A percentile compares a stretch with the other conserved stretches of the same genome.
These are phyloP conservation scores for Paramecium tetraurelia DNA, from an alignment of 73 alveolate genomes.

Conservation along the genomic window DNA sequence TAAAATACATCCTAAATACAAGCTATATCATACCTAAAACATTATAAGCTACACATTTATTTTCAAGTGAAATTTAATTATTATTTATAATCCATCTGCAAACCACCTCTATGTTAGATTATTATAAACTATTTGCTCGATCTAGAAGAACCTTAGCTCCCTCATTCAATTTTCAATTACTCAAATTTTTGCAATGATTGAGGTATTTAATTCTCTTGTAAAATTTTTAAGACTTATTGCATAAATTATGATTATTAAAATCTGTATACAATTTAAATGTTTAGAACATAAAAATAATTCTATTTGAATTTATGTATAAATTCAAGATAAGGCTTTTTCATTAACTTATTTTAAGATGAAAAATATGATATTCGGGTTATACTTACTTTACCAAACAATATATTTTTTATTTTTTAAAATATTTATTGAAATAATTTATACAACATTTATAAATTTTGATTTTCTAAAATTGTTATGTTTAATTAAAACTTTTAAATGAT, in stretches of 20 bases:
- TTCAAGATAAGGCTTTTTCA: no score
- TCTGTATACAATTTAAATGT: no score
- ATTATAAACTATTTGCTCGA: background rate
- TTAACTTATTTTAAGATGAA: no score
- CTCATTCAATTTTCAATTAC: background rate
- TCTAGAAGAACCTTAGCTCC: background rate
- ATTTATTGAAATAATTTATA: no score
- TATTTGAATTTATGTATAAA: no score
- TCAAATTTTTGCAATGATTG: background rate
- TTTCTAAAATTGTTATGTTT: no score
- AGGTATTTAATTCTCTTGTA: background rate
- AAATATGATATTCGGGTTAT: no score
- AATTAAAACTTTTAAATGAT: no score
- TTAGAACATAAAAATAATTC: no score
- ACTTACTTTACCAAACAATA: no score
- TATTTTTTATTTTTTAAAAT: no score
- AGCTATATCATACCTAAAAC: background rate
- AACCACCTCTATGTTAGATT: background rate
- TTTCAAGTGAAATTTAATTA: background rate
- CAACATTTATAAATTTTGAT: no score
- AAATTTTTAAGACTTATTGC: background rate
- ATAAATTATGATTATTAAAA: background rate
- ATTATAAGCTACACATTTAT: background rate
- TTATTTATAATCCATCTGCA: background rate
- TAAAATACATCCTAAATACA: background rate